Conservation (phyloP, 1,284 basidiomycete genomes). For the Neotropicomus parvogracilis region DNA sequence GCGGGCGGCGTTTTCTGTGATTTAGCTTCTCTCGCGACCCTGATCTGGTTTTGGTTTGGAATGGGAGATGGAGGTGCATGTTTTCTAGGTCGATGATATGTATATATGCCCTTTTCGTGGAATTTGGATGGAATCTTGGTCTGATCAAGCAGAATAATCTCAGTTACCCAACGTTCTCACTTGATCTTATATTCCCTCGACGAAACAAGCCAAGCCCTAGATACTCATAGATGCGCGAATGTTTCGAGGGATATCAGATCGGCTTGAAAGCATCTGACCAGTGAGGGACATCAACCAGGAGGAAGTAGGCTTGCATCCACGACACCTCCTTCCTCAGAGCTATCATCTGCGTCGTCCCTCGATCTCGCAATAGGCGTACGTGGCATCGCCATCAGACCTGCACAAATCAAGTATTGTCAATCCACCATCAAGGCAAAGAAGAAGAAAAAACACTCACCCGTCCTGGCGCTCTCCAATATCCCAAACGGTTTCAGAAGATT, state of each 20-base stretch:
- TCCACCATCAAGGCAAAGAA: not conserved
- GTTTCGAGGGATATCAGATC: not conserved
- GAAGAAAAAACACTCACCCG: slow-evolving; percentile 55
- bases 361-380: slow-evolving; percentile 79
- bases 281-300: slow-evolving; percentile 88
- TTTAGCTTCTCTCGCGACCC: not conserved
- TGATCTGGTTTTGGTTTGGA: slow-evolving; percentile 1
- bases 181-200: not conserved
- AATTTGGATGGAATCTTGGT: too few relatives aligned
- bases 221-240: not conserved
- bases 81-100: not conserved
- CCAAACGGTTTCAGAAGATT: slow-evolving; percentile 93
- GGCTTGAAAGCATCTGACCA: not conserved
- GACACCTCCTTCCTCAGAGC: slow-evolving; percentile 45
- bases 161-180: too few relatives aligned
- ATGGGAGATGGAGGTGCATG: slow-evolving; percentile 1
- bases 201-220: not conserved
- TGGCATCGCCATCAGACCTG: slow-evolving; percentile 95
- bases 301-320: slow-evolving; percentile 88
- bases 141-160: too few relatives aligned
- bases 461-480: slow-evolving; percentile 88
- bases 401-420: slow-evolving; percentile 2
- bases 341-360: slow-evolving; percentile 58
- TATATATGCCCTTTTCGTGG: too few relatives aligned
- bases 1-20: too few relatives aligned